Base-by-base conservation (phyloP, 164 flowering plant genomes). In the Dillenia suffruticosa region DNA sequence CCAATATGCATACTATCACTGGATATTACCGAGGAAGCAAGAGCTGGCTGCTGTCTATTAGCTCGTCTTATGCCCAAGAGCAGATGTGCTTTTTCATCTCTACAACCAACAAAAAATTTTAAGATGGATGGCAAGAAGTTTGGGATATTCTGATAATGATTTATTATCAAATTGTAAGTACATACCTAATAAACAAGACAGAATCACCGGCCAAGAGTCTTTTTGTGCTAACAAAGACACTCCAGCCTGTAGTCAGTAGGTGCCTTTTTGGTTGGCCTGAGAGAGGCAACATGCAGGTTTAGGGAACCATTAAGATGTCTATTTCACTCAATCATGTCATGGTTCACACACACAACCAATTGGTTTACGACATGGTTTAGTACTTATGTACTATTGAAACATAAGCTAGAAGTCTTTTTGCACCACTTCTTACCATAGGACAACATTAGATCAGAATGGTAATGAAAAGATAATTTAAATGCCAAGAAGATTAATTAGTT, bases 1-100 rank as follows among this genome's bases (percentile, higher is more conserved):
- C 98, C 98, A 61, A 93, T 93, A 63, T 93, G 98, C 97, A 93
- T 90, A 82, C 98, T 93, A 61, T 93, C 98, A 74, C 97, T 88
- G 48, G 98, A 93, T 62, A 93, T 79, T 68, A 90, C 97, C 3
- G 98, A 93, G 54, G 98, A 93, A 12, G 98, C 87, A 1, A 93
- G 81, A 52, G 90, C 80, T 5, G 96, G 85, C 57, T 82, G 97
- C 71, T 88, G 98, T 61, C 92, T 80, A 66, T 83, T 87, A 40
- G 98, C 92, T 58, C 82, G 94, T 64, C 87, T 76, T 68, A 83
- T 82, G 15, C 98, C 98, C 73, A 93, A 68, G 46, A 85, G 87
- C 72, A 88, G 85, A 74, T 88, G 96, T 48, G 87, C 79, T 70
- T 87, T 93, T 60, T 88, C 94, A 80, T 93, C 98, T 71, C 98